Conservation (phyloP, 2,329 filamentous ascomycete species). For the Coniella lustricola region DNA sequence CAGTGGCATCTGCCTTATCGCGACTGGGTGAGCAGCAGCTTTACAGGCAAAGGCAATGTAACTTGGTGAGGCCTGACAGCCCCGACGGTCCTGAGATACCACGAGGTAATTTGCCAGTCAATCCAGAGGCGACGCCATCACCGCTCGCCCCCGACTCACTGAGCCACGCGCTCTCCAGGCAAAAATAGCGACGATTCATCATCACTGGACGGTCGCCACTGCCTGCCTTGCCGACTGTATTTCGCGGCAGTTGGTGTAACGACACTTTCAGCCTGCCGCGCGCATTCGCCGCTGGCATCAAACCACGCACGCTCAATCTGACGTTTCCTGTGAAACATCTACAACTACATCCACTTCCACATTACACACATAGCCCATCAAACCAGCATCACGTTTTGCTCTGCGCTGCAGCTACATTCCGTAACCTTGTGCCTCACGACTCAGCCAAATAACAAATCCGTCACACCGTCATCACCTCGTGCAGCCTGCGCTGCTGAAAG, state of each 20-base stretch:
- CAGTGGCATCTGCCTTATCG: not conserved
- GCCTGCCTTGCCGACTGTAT: not conserved
- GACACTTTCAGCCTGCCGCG: no score
- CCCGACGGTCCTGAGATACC: no score
- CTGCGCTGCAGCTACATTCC: no score
- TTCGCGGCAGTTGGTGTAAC: not conserved
- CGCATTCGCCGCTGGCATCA: no score
- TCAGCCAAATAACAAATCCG: not conserved
- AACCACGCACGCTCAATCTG: no score
- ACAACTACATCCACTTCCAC: no score
- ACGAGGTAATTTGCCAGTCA: no score
- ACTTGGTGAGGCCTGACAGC: not conserved
- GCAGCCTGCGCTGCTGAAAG: slow-evolving; percentile 12
- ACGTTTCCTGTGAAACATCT: no score
- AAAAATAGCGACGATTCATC: not conserved
- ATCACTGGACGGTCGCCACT: not conserved
- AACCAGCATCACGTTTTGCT: not conserved
- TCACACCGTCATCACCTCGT: not conserved
- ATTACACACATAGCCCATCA: not conserved
- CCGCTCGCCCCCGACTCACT: no score
- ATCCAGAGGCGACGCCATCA: no score
- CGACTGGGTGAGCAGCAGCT: slow-evolving; percentile 2
- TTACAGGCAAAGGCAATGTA: not conserved
- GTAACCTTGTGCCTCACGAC: no score
- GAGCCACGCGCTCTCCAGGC: not conserved